Evolutionary conservation across 257 asterid genomes (phyloP).

Genomic region (Solanum etuberosum): DNA sequence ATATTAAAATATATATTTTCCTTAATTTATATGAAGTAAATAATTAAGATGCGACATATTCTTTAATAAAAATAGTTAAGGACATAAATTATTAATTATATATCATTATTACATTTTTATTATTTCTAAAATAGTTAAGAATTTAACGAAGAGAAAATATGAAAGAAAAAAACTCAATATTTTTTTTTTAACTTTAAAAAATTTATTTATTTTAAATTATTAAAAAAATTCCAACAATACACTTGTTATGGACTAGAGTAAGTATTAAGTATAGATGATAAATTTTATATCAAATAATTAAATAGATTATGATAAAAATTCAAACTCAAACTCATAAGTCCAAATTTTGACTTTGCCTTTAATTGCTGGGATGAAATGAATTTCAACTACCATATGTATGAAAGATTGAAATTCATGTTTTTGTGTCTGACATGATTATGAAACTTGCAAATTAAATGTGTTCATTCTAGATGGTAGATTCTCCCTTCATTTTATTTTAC

Average conservation of each 20-base stretch:
- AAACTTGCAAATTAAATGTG: neutral
- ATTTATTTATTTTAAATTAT: too few relatives aligned
- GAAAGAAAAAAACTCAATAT: neutral
- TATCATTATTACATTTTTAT: neutral
- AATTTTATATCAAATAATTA: neutral
- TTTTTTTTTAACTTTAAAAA: too few relatives aligned
- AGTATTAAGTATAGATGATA: neutral
- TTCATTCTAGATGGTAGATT: neutral
- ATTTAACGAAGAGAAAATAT: too few relatives aligned
- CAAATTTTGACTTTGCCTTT: neutral
- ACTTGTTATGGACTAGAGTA: neutral
- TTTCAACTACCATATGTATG: neutral
- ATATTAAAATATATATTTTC: too few relatives aligned
- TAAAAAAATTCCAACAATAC: neutral
- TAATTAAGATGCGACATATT: too few relatives aligned
- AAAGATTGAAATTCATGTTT: neutral
- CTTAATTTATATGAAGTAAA: too few relatives aligned
- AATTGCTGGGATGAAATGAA: neutral
- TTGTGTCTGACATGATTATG: neutral
- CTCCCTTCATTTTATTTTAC: neutral
- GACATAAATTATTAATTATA: too few relatives aligned
- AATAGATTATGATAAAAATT: neutral
- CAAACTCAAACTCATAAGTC: neutral
- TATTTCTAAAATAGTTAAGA: too few relatives aligned
- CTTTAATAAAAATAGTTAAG: neutral